A percentile compares a stretch with the other conserved stretches of the same genome.
These are phyloP conservation scores for Quillaja saponaria DNA, from an alignment of 306 rosid genomes.

Conservation along the genomic window DNA sequence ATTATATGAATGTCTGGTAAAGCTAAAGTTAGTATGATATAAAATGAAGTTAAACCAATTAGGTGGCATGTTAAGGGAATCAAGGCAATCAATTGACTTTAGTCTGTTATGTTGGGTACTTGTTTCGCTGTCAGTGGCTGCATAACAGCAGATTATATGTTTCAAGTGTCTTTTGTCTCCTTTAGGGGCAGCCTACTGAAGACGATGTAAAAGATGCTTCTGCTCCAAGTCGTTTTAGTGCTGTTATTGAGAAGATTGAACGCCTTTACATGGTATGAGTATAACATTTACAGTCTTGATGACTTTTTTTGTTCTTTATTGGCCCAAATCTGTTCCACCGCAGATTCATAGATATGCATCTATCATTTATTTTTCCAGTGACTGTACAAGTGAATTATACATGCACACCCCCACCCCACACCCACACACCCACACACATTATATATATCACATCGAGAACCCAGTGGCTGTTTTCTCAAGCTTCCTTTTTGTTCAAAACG, in stretches of 20 bases:
- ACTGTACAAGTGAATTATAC: neutral
- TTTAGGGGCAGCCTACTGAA: slow-evolving; percentile 65
- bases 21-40: too few species aligned
- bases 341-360: slow-evolving; percentile 17
- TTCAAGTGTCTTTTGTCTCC: slow-evolving; percentile 22
- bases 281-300: slow-evolving; percentile 10
- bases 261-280: slow-evolving; percentile 80
- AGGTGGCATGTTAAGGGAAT: too few species aligned
- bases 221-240: slow-evolving; percentile 88
- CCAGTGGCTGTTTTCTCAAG: too few species aligned
- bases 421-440: too few species aligned
- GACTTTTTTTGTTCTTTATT: slow-evolving; percentile 12
- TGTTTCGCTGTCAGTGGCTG: neutral
- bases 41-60: too few species aligned
- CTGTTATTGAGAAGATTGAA: slow-evolving; percentile 96
- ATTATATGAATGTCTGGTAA: too few species aligned
- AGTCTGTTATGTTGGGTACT: neutral
- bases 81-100: neutral
- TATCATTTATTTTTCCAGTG: neutral
- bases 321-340: slow-evolving; percentile 11
- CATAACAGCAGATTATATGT: slow-evolving; percentile 3
- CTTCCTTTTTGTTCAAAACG: too few species aligned
- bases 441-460: too few species aligned
- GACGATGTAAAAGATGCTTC: slow-evolving; percentile 65
- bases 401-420: too few species aligned